Conservation (phyloP, 208 protist genomes). For the Naegleria gruberi region DNA sequence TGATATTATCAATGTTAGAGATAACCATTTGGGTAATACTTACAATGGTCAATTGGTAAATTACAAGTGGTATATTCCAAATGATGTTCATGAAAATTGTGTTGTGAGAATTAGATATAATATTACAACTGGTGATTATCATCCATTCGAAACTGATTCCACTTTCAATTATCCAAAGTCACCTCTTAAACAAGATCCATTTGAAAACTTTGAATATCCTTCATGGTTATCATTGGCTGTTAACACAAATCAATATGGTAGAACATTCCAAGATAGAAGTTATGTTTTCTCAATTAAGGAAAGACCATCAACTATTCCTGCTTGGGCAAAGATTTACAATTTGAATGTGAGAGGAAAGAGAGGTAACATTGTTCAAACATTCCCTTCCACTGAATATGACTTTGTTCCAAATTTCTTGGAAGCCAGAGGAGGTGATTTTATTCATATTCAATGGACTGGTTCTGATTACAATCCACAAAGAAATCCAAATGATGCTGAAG, state of each 20-base stretch:
- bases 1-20: constrained; percentile 27
- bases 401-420: constrained; percentile 50
- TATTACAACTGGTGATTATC: constrained; percentile 56
- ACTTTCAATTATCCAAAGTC: constrained; percentile 14
- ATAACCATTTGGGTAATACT: constrained; percentile 64
- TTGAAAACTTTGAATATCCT: neutral
- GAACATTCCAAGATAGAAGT: constrained; percentile 70
- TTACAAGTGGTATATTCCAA: constrained; percentile 50
- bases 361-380: constrained; percentile 69
- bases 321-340: constrained; percentile 53
- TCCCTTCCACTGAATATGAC: constrained; percentile 60
- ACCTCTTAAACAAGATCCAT: constrained; percentile 35
- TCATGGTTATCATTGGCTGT: constrained; percentile 47
- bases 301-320: constrained; percentile 26
- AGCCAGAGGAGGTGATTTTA: constrained; percentile 45
- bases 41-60: neutral
- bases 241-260: constrained; percentile 60
- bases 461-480: constrained; percentile 48
- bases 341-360: constrained; percentile 63
- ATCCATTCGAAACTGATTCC: constrained; percentile 28
- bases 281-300: constrained; percentile 49
- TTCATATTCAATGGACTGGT: constrained; percentile 69
- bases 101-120: constrained; percentile 55
- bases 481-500: constrained; percentile 47
- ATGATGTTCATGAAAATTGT: constrained; percentile 20